Evolutionary conservation across 768 basidiomycete species (phyloP), one percentile per base, ranked within the genome.

Genomic region (Leucocoprinus sp.): DNA sequence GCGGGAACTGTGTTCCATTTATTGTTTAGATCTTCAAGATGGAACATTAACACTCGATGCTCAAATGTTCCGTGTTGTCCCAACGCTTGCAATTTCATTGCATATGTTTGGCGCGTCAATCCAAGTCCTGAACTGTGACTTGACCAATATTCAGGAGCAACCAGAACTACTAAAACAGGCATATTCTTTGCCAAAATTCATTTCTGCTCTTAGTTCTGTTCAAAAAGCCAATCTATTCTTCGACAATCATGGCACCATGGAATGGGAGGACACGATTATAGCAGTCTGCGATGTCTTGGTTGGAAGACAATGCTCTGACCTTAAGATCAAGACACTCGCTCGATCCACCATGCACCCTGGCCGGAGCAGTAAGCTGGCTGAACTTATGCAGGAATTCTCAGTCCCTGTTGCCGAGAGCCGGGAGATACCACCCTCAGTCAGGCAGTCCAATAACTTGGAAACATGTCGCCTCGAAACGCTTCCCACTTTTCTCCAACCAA

Each of bases 401-500:
- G 42, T 44, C 12, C 26, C 48, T 9, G 31, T 37, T 5, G 22
- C 5, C n/a, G 37, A 15, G 7, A 38, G 26, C 28, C 37, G 14
- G 27, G 27, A 19, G n/a, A 38, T 9, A 12, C n/a, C 28, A 7
- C 29, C 22, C 21, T 8, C 17, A 18, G 19, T 31, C 6, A 27
- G 21, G 21, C 31, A 26, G 5, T 22, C 37, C 3, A 43, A 49
- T 34, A 11, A 22, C 8, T 36, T 49, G 3, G 35, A 49, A 19
- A 38, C 28, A 8, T 49, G 42, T 38, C 26, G 44, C 37, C 18
- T 49, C 17, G 42, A 49, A 34, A 43, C 36, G 15, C 38, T 49
- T 21, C 48, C 48, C 8, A 43, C 28, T 2, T 49, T 49, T 21
- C 48, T 49, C 17, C 48, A 49, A 12, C 31, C 48, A 8, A 24